Base-by-base conservation (phyloP, 148 eudicot species). In the Dysphania ambrosioides region DNA sequence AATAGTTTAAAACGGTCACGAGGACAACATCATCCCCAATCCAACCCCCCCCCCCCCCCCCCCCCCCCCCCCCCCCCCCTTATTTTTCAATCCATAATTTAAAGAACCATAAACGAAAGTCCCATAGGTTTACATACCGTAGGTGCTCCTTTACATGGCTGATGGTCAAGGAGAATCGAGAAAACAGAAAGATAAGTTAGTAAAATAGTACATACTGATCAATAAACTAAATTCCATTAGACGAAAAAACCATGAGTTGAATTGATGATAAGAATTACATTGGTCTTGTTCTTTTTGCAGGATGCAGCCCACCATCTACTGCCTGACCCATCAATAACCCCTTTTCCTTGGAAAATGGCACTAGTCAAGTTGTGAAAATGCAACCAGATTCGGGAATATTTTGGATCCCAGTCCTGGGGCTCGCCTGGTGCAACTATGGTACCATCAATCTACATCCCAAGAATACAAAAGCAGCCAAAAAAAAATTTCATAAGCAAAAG, bases 291-390 rank as follows among this genome's bases (percentile, higher is more conserved):
- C 86, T 77, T 95, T 82, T 95, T 95, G 92, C 99, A 95, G 68
- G 99, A 95, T 61, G 96, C 97, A 42, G 88, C 97, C 98, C 99
- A 95, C 99, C 99, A 95, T 85, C 90, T 92, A 84, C 90, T 88
- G 70, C 99, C 99, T 31, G 97, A 95, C 36, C 99, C 99, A 85
- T 95, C 97, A 77, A 95, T 85, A 61, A 92, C 94, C 58, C 97
- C 99, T 44, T 55, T 75, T 58, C 99, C 99, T 84, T 88, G 93
- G 79, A 95, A 95, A 84, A 42, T 16, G n/a, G 82, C 91, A 29
- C 84, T 79, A n/a, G 75, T 86, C 49, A 95, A 79, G 77, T 92
- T 89, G 80, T 79, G 88, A 82, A 92, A 95, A 35, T 74, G 77
- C 75, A 95, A 87, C 99, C 97, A 95, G 53, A 38, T 78, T 60